Percentiles rank a stretch among this genome's conserved stretches.
Conservation (phyloP, 805 yeast genomes). For the Sporopachydermia quercuum region DNA sequence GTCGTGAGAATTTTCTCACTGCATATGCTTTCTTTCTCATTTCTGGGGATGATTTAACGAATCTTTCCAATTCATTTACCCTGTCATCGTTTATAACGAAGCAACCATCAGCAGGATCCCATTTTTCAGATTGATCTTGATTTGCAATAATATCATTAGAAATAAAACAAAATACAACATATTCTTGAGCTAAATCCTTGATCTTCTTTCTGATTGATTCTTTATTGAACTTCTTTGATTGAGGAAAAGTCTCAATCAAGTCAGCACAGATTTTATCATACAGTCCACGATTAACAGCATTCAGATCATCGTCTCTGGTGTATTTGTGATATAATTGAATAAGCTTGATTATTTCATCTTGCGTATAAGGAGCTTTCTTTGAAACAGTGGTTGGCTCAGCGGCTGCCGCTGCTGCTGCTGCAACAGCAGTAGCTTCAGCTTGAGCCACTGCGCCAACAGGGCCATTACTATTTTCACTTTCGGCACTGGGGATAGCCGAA, state of each 20-base stretch:
- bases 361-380: background rate
- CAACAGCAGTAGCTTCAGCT: background rate
- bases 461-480: no score
- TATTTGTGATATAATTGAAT: conserved; percentile 1
- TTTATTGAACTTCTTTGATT: background rate
- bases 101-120: conserved; percentile 1
- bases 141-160: background rate
- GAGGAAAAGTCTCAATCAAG: background rate
- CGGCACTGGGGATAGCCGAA: no score
- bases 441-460: background rate
- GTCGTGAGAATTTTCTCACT: background rate
- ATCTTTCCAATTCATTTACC: background rate
- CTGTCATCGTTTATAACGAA: background rate
- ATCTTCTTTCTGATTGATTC: conserved; percentile 1
- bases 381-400: background rate
- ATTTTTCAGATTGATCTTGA: background rate
- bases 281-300: conserved; percentile 1
- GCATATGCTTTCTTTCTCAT: background rate
- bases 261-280: background rate
- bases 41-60: background rate
- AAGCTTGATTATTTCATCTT: background rate
- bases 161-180: background rate
- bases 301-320: background rate
- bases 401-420: background rate
- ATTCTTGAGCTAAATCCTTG: background rate